These are phyloP conservation scores for Fusarium subtropicale DNA, from an alignment of 2,329 filamentous ascomycete species.

Conservation along the genomic window DNA sequence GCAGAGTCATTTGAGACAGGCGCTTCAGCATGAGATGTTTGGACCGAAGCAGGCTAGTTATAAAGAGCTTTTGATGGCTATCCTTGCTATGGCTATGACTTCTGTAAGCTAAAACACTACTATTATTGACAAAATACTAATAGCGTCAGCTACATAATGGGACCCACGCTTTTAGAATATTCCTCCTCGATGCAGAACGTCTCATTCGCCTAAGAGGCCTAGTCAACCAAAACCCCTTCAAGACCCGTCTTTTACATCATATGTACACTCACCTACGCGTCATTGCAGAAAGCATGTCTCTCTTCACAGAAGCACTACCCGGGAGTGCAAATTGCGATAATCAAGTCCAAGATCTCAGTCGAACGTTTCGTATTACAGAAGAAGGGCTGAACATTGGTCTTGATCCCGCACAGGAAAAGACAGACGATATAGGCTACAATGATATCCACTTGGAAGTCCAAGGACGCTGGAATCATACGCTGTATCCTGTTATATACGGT, in stretches of 20 bases:
- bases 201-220: slow-evolving; percentile 55
- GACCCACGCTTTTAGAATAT: slow-evolving; percentile 31
- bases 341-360: background rate
- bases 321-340: background rate
- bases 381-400: slow-evolving; percentile 48
- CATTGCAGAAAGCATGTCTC: slow-evolving; percentile 56
- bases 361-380: slow-evolving; percentile 49
- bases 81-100: slow-evolving; percentile 49
- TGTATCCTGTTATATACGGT: slow-evolving; percentile 60
- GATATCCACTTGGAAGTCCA: slow-evolving; percentile 58
- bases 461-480: slow-evolving; percentile 54
- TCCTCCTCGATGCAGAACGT: slow-evolving; percentile 57
- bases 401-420: slow-evolving; percentile 46
- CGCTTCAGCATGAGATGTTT: slow-evolving; percentile 50
- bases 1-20: slow-evolving; percentile 50
- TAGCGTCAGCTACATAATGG: slow-evolving; percentile 32
- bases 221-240: slow-evolving; percentile 54
- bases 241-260: slow-evolving; percentile 58
- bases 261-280: slow-evolving; percentile 60
- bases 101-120: slow-evolving; percentile 7
- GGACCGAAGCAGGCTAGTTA: slow-evolving; percentile 55
- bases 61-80: slow-evolving; percentile 58
- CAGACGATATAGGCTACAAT: slow-evolving; percentile 55
- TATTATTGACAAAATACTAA: background rate
- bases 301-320: slow-evolving; percentile 10